Percentiles rank a stretch among this genome's conserved stretches.
These are phyloP conservation scores for Elsinoe batatas DNA, from an alignment of 2,329 filamentous ascomycete genomes.

Conservation along the genomic window DNA sequence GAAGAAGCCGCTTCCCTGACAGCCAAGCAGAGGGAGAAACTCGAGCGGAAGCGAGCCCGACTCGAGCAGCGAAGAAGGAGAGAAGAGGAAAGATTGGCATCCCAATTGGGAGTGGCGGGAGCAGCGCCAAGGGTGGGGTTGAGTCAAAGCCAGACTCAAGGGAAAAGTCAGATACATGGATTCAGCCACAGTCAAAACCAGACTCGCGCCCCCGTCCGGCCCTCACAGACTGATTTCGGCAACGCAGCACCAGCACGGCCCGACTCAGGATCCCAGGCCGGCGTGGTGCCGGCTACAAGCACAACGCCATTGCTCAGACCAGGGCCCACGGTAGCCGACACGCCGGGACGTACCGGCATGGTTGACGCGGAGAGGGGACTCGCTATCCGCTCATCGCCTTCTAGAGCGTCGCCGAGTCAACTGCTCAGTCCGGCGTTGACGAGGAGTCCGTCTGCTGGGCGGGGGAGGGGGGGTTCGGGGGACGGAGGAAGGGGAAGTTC, in stretches of 20 bases:
- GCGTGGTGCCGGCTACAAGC: neutral
- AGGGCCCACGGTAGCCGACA: too few species aligned
- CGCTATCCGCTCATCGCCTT: neutral
- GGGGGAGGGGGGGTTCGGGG: neutral
- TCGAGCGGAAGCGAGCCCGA: conserved; percentile 31
- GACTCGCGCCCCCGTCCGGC: too few species aligned
- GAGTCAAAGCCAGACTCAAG: neutral
- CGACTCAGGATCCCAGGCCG: neutral
- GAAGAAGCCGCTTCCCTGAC: conserved; percentile 29
- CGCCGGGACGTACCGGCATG: neutral
- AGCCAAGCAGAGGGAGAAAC: conserved; percentile 28
- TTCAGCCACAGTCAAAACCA: too few species aligned
- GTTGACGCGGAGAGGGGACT: neutral
- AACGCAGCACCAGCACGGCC: too few species aligned
- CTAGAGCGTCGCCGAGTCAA: neutral
- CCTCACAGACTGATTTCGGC: neutral
- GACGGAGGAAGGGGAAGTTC: conserved; percentile 1
- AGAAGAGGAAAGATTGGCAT: conserved; percentile 21
- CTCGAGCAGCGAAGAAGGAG: conserved; percentile 32
- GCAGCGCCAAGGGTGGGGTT: conserved; percentile 14
- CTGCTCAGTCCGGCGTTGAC: neutral
- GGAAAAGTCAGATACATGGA: too few species aligned
- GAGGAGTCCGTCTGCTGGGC: neutral
- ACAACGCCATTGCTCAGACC: too few species aligned
- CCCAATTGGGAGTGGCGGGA: neutral